These are phyloP conservation scores for Talaromyces pinophilus DNA, from an alignment of 2,329 filamentous ascomycete species.

Conservation along the genomic window DNA sequence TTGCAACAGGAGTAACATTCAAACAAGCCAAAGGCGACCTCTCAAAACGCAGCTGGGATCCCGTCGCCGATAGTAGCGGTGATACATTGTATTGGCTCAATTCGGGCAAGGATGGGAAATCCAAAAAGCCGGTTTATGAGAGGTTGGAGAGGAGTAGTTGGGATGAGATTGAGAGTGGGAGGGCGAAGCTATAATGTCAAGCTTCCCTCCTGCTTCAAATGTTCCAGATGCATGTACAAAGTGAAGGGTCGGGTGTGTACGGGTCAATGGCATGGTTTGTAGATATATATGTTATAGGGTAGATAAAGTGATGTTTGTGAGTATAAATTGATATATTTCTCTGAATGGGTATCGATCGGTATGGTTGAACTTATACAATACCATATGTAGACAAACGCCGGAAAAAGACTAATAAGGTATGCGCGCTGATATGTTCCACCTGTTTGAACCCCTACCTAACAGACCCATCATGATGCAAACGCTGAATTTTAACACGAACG, in stretches of 20 bases:
- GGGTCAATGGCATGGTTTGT: not conserved
- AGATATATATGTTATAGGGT: not conserved
- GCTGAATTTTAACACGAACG: not conserved
- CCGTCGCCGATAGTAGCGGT: conserved; percentile 27
- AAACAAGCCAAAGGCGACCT: conserved; percentile 52
- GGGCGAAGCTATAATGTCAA: conserved; percentile 42
- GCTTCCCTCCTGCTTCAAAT: no score
- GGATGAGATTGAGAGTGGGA: conserved; percentile 45
- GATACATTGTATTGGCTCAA: conserved; percentile 51
- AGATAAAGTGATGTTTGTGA: not conserved
- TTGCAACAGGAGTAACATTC: conserved; percentile 52
- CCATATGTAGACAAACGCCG: not conserved
- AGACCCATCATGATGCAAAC: conserved; percentile 3
- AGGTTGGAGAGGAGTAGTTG: conserved; percentile 43
- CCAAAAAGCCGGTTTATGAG: conserved; percentile 34
- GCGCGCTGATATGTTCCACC: not conserved
- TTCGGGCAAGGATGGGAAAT: conserved; percentile 3
- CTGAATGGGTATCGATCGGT: not conserved
- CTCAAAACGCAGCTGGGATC: conserved; percentile 46
- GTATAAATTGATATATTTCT: not conserved
- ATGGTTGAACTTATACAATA: not conserved
- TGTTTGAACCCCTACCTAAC: not conserved
- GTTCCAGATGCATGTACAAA: no score
- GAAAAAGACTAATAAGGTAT: not conserved
- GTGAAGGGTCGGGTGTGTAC: not conserved